Percentiles rank a stretch among this genome's conserved stretches.
Conservation (phyloP, 371 early-diverging fungal genomes). For the Mucor sp. region DNA sequence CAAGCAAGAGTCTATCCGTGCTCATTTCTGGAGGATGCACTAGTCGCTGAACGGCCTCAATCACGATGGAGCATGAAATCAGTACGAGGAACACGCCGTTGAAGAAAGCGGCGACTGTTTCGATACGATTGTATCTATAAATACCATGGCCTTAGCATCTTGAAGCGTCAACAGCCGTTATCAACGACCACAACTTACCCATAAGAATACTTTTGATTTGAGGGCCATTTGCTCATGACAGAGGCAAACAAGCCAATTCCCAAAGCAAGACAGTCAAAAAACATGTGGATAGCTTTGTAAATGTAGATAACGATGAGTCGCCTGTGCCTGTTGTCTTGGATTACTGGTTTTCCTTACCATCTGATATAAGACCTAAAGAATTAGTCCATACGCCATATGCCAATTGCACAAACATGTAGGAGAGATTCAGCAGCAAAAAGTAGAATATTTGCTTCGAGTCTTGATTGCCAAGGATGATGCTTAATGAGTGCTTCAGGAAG, state of each 20-base stretch:
- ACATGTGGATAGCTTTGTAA: conserved; percentile 89
- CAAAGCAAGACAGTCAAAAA: conserved; percentile 94
- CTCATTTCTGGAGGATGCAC: conserved; percentile 86
- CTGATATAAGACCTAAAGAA: conserved; percentile 91
- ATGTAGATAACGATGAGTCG: not conserved
- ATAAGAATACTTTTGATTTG: conserved; percentile 77
- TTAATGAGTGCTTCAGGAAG: conserved; percentile 48
- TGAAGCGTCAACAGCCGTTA: too few species aligned
- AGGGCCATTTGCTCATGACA: conserved; percentile 90
- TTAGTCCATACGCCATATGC: conserved; percentile 91
- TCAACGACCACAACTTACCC: conserved; percentile 54
- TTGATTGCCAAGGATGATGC: conserved; percentile 61
- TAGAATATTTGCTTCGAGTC: conserved; percentile 91
- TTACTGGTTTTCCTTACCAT: conserved; percentile 59
- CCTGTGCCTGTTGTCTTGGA: not conserved
- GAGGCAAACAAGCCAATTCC: conserved; percentile 86
- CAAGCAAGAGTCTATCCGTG: conserved; percentile 80
- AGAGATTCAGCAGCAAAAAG: conserved; percentile 88
- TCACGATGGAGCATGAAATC: conserved; percentile 85
- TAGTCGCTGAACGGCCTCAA: conserved; percentile 90
- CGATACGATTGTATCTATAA: conserved; percentile 83
- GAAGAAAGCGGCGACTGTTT: conserved; percentile 90
- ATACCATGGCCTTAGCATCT: conserved; percentile 47
- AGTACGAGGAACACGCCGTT: conserved; percentile 89
- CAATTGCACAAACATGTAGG: conserved; percentile 92